phyloP scores from a whole-genome alignment of 1,139 yeast species.

The Hanseniaspora uvarum region DNA sequence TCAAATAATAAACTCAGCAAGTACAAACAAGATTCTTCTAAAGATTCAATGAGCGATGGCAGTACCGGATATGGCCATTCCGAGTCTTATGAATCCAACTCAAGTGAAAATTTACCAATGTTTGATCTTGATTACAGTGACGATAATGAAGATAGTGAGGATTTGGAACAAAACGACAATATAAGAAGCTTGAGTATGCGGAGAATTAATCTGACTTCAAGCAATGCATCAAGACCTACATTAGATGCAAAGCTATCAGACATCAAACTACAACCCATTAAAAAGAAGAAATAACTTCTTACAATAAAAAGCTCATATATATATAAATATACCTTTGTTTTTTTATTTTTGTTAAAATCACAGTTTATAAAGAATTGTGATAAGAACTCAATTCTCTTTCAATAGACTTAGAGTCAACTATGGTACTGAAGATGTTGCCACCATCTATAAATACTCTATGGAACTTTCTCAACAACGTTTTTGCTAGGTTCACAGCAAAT shows the following conservation, averaged over 20 bases:
- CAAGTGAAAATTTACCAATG: not conserved
- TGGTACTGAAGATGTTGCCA: conserved; percentile 28
- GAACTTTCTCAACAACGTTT: conserved; percentile 35
- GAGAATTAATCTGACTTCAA: no score
- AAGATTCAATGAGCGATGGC: not conserved
- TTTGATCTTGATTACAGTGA: not conserved
- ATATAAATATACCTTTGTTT: not conserved
- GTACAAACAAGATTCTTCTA: no score
- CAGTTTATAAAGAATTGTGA: not conserved
- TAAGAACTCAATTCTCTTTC: conserved; percentile 26
- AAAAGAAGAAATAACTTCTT: not conserved
- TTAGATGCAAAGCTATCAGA: not conserved
- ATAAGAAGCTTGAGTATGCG: no score
- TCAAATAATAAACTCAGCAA: not conserved
- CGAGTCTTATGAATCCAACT: not conserved
- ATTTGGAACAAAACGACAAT: no score
- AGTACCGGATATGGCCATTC: not conserved
- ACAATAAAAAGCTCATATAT: not conserved
- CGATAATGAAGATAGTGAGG: not conserved
- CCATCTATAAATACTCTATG: conserved; percentile 20
- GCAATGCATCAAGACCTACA: not conserved
- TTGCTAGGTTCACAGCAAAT: conserved; percentile 31
- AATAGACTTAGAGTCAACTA: conserved; percentile 24
- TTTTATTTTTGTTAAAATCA: not conserved
- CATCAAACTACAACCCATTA: conserved; percentile 2